Base-by-base conservation (phyloP, 306 rosid species). In the Trifolium pratense region DNA sequence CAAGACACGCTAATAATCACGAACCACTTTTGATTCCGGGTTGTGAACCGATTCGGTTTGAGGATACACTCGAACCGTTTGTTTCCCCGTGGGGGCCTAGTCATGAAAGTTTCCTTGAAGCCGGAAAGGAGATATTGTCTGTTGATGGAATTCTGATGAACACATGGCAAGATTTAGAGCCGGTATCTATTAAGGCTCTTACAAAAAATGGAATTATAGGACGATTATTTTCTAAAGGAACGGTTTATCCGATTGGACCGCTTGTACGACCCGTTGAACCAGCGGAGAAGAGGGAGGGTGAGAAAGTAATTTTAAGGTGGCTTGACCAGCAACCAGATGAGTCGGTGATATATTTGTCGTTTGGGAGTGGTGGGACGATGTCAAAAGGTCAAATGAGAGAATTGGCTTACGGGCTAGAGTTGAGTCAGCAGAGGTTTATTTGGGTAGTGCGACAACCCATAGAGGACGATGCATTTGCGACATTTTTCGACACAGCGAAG, bases 351-450 rank as follows among this genome's bases (percentile, higher is more conserved):
- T 87, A 79, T 11, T 78, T 92, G n/a, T 88, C 89, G 1, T 87
- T 92, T 18, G 94, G 97, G 34, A 92, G 94, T 1, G 96, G 96
- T 0, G 97, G 94, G 15, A 82, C 87, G 0, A 15, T 92, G 59
- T 59, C 87, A 0, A 40, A 5, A 21, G 76, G 59, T n/a, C 98
- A 92, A 34, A 82, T 78, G 64, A 78, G 18, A 1, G 91, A 92
- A 55, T n/a, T 90, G 29, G 98, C 96, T 1, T 85, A 75, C 80
- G 98, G 94, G 0, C 76, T 92, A 66, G 98, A 92, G 81, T 16
- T 88, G 66, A 92, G 94, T 48, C 66, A 32, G 31, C 91, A 87
- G 31, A 75, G 92, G 67, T 92, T 90, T 67, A 48, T 92, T 55
- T 92, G 98, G 98, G 92, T 88, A 68, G 85, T 90, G 15, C 79